Evolutionary conservation across 2,329 filamentous ascomycete genomes (phyloP).

Genomic region (Apiospora marii): DNA sequence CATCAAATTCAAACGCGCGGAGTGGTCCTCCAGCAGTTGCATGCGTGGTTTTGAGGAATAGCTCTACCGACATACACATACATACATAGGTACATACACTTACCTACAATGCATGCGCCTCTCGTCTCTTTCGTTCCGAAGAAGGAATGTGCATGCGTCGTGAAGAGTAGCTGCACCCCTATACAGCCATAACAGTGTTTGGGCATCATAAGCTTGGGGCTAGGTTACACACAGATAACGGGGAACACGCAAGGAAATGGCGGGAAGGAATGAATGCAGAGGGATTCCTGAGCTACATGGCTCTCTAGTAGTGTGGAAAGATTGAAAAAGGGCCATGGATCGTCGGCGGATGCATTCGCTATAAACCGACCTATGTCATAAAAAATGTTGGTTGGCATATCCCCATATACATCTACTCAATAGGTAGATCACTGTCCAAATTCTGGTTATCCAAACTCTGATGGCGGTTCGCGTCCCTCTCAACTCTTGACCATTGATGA

Average conservation of each 20-base stretch:
- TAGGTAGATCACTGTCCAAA: no score
- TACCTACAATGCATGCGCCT: background rate
- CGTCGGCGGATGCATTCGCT: background rate
- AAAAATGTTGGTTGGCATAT: no score
- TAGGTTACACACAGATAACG: slow-evolving; percentile 1
- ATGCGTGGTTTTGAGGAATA: background rate
- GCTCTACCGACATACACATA: background rate
- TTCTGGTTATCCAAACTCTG: no score
- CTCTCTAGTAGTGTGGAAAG: background rate
- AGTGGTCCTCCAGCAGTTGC: no score
- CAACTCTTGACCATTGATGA: no score
- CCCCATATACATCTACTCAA: no score
- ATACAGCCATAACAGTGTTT: background rate
- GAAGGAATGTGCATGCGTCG: background rate
- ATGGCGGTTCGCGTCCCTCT: no score
- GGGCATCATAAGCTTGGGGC: background rate
- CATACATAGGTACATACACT: no score
- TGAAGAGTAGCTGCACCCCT: background rate
- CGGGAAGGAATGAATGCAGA: background rate
- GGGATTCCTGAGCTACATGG: background rate
- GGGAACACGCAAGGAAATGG: background rate
- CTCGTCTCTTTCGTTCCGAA: background rate
- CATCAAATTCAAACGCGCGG: no score
- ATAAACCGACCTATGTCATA: no score
- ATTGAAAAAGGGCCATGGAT: background rate